phyloP scores from a whole-genome alignment of 208 protist species.

The Wallacemonas sp. region DNA sequence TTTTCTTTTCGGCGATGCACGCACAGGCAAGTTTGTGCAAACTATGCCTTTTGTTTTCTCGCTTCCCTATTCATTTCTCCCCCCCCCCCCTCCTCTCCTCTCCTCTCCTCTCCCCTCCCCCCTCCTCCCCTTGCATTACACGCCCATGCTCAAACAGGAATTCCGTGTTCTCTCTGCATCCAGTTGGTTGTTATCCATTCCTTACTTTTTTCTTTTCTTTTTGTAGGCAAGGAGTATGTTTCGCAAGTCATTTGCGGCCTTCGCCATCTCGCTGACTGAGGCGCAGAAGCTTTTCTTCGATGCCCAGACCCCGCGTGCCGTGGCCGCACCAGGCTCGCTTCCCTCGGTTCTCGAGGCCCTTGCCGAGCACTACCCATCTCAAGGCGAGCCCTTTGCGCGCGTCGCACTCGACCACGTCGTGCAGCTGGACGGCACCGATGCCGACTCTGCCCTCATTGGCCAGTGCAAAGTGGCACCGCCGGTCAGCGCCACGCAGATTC shows the following conservation, averaged over 20 bases:
- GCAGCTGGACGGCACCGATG: constrained; percentile 58
- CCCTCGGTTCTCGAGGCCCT: constrained; percentile 34
- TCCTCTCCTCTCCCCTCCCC: no score
- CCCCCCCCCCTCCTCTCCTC: no score
- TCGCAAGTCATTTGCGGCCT: constrained; percentile 23
- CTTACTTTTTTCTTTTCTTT: constrained; percentile 10
- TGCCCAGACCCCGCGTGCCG: constrained; percentile 7
- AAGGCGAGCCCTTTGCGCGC: constrained; percentile 36
- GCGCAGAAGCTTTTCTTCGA: constrained; percentile 47
- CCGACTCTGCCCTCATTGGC: constrained; percentile 55
- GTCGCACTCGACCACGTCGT: constrained; percentile 49
- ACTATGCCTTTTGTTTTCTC: no score
- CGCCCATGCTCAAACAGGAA: no score
- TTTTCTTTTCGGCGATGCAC: no score
- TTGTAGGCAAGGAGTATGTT: constrained; percentile 27
- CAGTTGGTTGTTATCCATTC: no score
- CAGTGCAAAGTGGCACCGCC: constrained; percentile 8
- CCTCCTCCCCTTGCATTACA: no score
- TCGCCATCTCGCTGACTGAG: constrained; percentile 40
- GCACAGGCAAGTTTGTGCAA: no score
- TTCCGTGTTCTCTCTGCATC: no score
- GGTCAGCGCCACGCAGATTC: neutral
- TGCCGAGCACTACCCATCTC: constrained; percentile 30
- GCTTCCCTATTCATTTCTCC: no score
- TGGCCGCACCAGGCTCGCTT: constrained; percentile 20